Evolutionary conservation across 805 yeast species (phyloP).

Genomic region (Hyphopichia homilentoma): DNA sequence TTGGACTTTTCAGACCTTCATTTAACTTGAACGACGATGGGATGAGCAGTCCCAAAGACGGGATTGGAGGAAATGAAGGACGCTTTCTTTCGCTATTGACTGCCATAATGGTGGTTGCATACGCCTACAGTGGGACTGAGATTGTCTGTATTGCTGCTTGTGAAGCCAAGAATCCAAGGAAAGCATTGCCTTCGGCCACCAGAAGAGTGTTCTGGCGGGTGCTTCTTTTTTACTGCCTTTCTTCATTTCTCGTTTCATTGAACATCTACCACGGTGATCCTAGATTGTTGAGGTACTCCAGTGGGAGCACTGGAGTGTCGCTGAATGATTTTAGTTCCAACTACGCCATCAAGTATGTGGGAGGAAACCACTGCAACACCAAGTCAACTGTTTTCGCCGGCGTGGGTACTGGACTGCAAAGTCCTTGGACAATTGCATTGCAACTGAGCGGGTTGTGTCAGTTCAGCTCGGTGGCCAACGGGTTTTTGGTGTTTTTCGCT

Average conservation of each 20-base stretch:
- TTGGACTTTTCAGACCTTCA: constrained; percentile 73
- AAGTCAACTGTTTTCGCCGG: constrained; percentile 26
- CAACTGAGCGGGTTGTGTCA: constrained; percentile 36
- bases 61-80: constrained; percentile 61
- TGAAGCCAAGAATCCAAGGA: constrained; percentile 79
- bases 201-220: constrained; percentile 71
- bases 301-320: constrained; percentile 29
- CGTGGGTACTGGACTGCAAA: constrained; percentile 37
- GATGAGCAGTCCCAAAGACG: constrained; percentile 41
- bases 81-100: constrained; percentile 57
- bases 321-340: constrained; percentile 16
- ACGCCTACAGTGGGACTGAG: constrained; percentile 80
- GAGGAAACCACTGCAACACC: constrained; percentile 31
- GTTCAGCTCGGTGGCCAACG: constrained; percentile 38
- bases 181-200: constrained; percentile 73
- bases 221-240: constrained; percentile 58
- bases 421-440: constrained; percentile 44
- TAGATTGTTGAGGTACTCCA: constrained; percentile 54
- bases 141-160: constrained; percentile 81
- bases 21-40: constrained; percentile 66
- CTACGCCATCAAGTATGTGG: constrained; percentile 29
- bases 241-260: constrained; percentile 66
- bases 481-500: constrained; percentile 43
- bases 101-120: constrained; percentile 62
- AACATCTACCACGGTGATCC: constrained; percentile 80